A percentile compares a stretch with the other conserved stretches of the same genome.
These are phyloP conservation scores for Creolimax fragrantissima DNA, from an alignment of 78 protist species.

Conservation along the genomic window DNA sequence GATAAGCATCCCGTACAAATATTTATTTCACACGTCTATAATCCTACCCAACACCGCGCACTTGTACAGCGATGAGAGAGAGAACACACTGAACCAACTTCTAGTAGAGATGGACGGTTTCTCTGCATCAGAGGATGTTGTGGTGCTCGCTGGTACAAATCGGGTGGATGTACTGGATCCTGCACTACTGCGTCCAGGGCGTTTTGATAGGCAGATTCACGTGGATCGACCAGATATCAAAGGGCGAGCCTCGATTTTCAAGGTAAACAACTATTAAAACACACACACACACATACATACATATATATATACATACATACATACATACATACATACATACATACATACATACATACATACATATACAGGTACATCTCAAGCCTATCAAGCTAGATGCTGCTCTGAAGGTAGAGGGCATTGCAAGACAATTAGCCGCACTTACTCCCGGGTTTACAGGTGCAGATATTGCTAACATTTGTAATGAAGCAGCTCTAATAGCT, in stretches of 20 bases:
- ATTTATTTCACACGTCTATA: too few species aligned
- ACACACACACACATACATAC: too few species aligned
- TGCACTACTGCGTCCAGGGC: conserved; percentile 93
- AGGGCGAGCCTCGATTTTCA: conserved; percentile 55
- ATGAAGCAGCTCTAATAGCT: conserved; percentile 87
- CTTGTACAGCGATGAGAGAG: conserved; percentile 90
- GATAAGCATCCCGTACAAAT: too few species aligned
- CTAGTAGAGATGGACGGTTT: conserved; percentile 97
- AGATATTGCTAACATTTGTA: conserved; percentile 89
- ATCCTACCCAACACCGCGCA: too few species aligned
- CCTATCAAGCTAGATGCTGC: conserved; percentile 27
- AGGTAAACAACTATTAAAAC: too few species aligned
- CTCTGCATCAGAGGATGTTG: neutral
- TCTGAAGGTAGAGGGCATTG: conserved; percentile 5
- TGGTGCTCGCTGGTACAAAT: conserved; percentile 61
- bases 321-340: too few species aligned
- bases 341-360: too few species aligned
- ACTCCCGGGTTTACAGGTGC: conserved; percentile 87
- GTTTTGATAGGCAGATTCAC: conserved; percentile 85
- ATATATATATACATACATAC: too few species aligned
- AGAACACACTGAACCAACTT: conserved; percentile 93
- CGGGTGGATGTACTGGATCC: conserved; percentile 69
- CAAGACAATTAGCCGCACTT: conserved; percentile 45
- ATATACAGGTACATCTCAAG: conserved; percentile 67
- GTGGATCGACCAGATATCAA: conserved; percentile 86